phyloP scores from a whole-genome alignment of 192 early-diverging fungal species.

The Lobosporangium transversale region DNA sequence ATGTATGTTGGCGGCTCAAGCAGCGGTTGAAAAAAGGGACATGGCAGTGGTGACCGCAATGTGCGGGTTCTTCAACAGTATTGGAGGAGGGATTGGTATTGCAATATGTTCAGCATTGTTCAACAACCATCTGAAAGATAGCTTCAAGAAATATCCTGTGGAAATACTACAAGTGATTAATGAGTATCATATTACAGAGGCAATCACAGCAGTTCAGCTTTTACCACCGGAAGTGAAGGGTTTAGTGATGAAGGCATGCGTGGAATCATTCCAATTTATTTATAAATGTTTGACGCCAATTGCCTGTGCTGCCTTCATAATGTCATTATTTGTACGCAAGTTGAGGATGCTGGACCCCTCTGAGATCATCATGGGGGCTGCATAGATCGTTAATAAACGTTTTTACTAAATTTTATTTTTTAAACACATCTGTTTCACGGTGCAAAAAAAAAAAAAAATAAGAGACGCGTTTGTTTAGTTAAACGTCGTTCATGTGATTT shows the following conservation, averaged over 20 bases:
- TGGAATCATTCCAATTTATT: constrained; percentile 58
- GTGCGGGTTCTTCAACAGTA: constrained; percentile 65
- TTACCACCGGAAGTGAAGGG: constrained; percentile 42
- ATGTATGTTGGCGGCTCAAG: constrained; percentile 77
- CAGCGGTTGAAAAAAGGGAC: constrained; percentile 63
- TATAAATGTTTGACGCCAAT: constrained; percentile 65
- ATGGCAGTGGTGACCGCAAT: constrained; percentile 79
- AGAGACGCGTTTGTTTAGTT: neutral
- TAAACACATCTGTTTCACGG: too few relatives aligned
- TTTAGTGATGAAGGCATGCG: constrained; percentile 61
- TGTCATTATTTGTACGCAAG: constrained; percentile 56
- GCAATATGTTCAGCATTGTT: constrained; percentile 72
- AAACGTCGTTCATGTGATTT: neutral
- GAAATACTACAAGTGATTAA: neutral
- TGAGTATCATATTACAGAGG: constrained; percentile 14
- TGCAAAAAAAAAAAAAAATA: neutral
- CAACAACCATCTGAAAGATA: constrained; percentile 55
- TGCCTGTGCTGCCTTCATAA: constrained; percentile 55
- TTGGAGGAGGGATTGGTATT: constrained; percentile 64
- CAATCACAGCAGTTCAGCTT: constrained; percentile 31
- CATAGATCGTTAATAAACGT: too few relatives aligned
- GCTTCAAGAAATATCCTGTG: constrained; percentile 12
- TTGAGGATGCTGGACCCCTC: constrained; percentile 22
- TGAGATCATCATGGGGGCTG: constrained; percentile 33
- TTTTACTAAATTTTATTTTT: too few relatives aligned